A percentile compares a stretch with the other conserved stretches of the same genome.
phyloP scores from a whole-genome alignment of 1,284 basidiomycete species.

The Meripilus lineatus region DNA sequence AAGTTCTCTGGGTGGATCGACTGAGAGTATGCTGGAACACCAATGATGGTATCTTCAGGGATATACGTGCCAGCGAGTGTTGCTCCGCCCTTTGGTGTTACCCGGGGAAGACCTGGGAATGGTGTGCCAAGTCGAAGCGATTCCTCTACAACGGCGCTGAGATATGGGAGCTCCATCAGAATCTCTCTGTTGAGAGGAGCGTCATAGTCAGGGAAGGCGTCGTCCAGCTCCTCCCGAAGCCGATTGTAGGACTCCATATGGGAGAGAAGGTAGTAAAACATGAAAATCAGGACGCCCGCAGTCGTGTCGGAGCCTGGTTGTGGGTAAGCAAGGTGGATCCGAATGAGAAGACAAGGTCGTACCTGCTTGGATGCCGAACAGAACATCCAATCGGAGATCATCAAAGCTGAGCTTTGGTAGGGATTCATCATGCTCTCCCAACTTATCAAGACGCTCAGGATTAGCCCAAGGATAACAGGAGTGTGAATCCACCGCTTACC shows the following conservation, averaged over 20 bases:
- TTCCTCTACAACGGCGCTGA: constrained; percentile 83
- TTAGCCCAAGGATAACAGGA: not conserved
- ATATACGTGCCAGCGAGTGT: constrained; percentile 57
- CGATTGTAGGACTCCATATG: constrained; percentile 11
- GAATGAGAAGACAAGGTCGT: not conserved
- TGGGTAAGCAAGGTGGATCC: not conserved
- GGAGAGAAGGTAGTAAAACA: constrained; percentile 16
- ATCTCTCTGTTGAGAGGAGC: constrained; percentile 49
- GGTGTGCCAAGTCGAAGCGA: constrained; percentile 80
- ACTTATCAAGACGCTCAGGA: not conserved
- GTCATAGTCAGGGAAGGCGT: constrained; percentile 41
- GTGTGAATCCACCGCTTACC: constrained; percentile 4
- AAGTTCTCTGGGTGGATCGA: constrained; percentile 72
- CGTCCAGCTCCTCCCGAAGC: constrained; percentile 19
- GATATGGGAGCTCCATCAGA: constrained; percentile 68
- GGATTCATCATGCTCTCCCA: constrained; percentile 5
- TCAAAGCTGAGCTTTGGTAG: constrained; percentile 7
- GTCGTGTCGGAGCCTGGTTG: constrained; percentile 20
- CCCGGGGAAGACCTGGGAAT: constrained; percentile 74
- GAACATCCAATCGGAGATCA: constrained; percentile 12
- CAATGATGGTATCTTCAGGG: constrained; percentile 67
- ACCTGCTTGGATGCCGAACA: constrained; percentile 20
- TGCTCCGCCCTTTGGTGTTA: constrained; percentile 67
- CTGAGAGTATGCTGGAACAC: constrained; percentile 74
- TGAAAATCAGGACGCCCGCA: constrained; percentile 13